Evolutionary conservation across 2,329 filamentous ascomycete species (phyloP), one percentile per base, ranked within the genome.

Genomic region (Fusarium brachygibbosum): DNA sequence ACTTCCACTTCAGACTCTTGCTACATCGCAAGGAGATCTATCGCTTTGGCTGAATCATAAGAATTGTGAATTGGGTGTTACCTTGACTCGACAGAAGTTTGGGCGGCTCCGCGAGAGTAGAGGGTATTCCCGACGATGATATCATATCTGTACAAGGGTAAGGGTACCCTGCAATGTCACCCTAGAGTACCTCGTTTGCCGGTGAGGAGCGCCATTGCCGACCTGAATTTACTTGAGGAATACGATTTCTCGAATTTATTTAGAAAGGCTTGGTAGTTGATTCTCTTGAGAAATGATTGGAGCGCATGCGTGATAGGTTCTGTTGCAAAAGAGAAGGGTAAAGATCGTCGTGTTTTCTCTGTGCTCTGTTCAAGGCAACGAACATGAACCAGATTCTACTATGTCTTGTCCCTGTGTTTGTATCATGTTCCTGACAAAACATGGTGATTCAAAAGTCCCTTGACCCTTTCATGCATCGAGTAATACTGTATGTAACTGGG

Each of bases 121-220:
- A 63, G 29, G 50, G 42, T 57, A 49, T 49, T 51, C 29, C 60
- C 64, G 60, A 25, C 42, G 37, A 65, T 74, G 60, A 74, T 68
- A 73, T 74, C 60, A 63, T 58, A 6, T 29, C 19, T 38, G 28
- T 16, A 29, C 28, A 55, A 55, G 37, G 48, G 38, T 19, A 35
- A 35, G 40, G 40, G 5, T 29, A n/a, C 45, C 66, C 52, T 51
- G 2, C 28, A 1, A 58, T 63, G 61, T 63, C 61, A 28, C 61
- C 10, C 19, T 16, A 34, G 23, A 41, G 61, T 63, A 58, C 37
- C 25, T 54, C 31, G 29, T 59, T 55, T 59, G 58, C 58, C 42
- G 42, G 28, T 29, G 37, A 46, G 34, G 34, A 46, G 29, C 21
- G 35, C 53, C 52, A 40, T 35, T 51, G 40, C 38, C 41, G 58